Conservation (phyloP, 2,329 filamentous ascomycete species). For the Albifimbria verrucaria region DNA sequence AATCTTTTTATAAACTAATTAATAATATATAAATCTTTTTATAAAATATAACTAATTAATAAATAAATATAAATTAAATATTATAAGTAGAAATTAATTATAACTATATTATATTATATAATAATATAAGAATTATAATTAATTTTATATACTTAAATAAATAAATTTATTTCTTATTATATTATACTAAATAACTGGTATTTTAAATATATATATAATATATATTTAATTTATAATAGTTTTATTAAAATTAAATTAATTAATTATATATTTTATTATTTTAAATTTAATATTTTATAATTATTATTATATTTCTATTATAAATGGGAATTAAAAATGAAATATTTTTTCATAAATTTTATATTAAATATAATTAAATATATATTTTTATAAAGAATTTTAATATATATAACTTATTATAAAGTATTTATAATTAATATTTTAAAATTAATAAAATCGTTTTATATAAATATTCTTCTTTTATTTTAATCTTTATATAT, state of each 20-base stretch:
- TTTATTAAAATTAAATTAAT: neutral
- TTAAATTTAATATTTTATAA: neutral
- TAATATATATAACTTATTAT: neutral
- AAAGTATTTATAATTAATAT: neutral
- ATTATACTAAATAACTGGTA: neutral
- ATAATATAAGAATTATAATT: neutral
- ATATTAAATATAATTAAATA: constrained; percentile 1
- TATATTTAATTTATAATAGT: neutral
- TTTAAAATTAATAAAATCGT: neutral
- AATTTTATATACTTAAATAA: neutral
- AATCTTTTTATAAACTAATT: neutral
- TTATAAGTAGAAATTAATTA: neutral
- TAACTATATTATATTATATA: neutral
- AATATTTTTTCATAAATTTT: neutral
- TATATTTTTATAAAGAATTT: neutral
- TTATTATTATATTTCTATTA: neutral
- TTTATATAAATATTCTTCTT: neutral
- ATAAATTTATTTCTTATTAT: neutral
- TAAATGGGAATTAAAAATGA: neutral
- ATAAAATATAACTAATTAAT: constrained; percentile 1
- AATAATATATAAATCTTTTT: constrained; percentile 1
- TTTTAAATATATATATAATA: neutral
- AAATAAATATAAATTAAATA: constrained; percentile 1
- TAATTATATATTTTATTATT: neutral
- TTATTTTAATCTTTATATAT: neutral